A percentile compares a stretch with the other conserved stretches of the same genome.
These are phyloP conservation scores for Mycocentrospora acerina DNA, from an alignment of 2,329 filamentous ascomycete species.

Conservation along the genomic window DNA sequence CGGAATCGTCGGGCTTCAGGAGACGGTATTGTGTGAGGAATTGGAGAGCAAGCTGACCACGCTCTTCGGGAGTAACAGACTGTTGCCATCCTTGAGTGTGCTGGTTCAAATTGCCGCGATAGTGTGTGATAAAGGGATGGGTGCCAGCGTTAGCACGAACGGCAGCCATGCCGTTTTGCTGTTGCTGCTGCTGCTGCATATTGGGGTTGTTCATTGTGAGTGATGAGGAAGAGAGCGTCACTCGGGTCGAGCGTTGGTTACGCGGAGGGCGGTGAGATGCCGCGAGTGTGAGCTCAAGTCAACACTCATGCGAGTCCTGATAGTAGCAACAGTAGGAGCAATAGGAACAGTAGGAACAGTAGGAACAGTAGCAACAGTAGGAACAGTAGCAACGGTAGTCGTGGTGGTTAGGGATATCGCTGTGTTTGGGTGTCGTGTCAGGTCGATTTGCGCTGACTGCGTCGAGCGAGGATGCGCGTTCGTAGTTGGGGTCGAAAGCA, in stretches of 20 bases:
- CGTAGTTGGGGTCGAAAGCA: conserved; percentile 3
- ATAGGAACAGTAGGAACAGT: too few relatives aligned
- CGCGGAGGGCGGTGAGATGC: conserved; percentile 20
- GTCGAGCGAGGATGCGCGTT: neutral
- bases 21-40: conserved; percentile 37
- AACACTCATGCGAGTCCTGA: conserved; percentile 17
- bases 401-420: conserved; percentile 1
- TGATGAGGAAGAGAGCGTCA: conserved; percentile 5
- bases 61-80: conserved; percentile 31
- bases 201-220: conserved; percentile 39
- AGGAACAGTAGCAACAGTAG: too few relatives aligned
- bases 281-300: conserved; percentile 14
- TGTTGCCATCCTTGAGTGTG: conserved; percentile 38
- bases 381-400: too few relatives aligned
- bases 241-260: conserved; percentile 3
- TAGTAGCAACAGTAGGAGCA: too few relatives aligned
- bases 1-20: conserved; percentile 32
- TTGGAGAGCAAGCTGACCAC: conserved; percentile 32
- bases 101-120: conserved; percentile 27
- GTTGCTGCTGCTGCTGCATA: conserved; percentile 28
- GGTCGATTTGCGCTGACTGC: too few relatives aligned
- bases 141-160: conserved; percentile 19
- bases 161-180: conserved; percentile 20
- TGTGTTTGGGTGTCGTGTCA: neutral
- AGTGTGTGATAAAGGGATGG: conserved; percentile 31